A percentile compares a stretch with the other conserved stretches of the same genome.
Conservation (phyloP, 1,139 yeast genomes). For the Geotrichum klebahnii region DNA sequence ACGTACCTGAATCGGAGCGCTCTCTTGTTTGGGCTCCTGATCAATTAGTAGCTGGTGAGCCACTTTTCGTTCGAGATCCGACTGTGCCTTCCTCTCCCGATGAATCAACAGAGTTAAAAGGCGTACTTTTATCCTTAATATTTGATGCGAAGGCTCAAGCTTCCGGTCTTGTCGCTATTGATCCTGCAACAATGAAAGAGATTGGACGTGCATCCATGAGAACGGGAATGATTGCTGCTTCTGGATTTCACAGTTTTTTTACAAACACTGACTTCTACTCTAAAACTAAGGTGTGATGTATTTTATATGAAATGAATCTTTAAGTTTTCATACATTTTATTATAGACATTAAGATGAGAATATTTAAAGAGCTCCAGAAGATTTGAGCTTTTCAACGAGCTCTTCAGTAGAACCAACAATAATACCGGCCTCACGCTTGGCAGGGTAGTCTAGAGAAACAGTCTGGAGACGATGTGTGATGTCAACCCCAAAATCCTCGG, state of each 20-base stretch:
- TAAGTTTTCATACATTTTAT: too few species aligned
- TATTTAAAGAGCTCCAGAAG: conserved; percentile 41
- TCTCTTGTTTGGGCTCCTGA: conserved; percentile 22
- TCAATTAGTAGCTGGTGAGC: conserved; percentile 24
- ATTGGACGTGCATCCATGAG: conserved; percentile 23
- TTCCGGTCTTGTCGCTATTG: conserved; percentile 23
- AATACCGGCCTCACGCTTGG: conserved; percentile 74
- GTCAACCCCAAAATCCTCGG: conserved; percentile 69
- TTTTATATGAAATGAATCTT: too few species aligned
- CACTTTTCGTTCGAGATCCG: conserved; percentile 24
- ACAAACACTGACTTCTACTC: background rate
- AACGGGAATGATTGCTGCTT: conserved; percentile 21
- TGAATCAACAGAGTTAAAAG: conserved; percentile 18
- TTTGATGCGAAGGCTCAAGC: conserved; percentile 19
- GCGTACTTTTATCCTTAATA: conserved; percentile 23
- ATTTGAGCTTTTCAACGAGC: conserved; percentile 72
- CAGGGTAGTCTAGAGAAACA: conserved; percentile 78
- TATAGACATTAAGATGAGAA: too few species aligned
- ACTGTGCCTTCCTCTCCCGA: conserved; percentile 10
- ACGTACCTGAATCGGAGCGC: conserved; percentile 3
- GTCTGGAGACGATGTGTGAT: conserved; percentile 61
- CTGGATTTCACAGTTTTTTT: conserved; percentile 29
- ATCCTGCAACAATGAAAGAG: conserved; percentile 24
- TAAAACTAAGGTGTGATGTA: background rate
- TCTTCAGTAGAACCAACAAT: conserved; percentile 80